A percentile compares a stretch with the other conserved stretches of the same genome.
Evolutionary conservation across 1,284 basidiomycete species (phyloP).

Genomic region (Coriolopsis trogii): DNA sequence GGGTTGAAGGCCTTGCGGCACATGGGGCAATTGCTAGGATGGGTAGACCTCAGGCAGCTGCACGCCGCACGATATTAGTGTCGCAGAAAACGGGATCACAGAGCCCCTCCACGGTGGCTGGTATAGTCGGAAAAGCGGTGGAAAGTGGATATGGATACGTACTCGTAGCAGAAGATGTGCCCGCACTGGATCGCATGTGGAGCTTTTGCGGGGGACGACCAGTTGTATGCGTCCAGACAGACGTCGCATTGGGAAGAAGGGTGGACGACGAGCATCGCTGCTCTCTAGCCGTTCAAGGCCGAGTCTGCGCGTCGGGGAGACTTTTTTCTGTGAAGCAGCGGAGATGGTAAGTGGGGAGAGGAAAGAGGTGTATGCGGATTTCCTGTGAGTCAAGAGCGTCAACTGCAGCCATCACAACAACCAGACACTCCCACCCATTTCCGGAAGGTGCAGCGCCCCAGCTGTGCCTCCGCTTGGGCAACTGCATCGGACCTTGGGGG

Average conservation of each 20-base stretch:
- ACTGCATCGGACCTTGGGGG: no score
- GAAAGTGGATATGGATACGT: slow-evolving; percentile 33
- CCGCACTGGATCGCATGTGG: slow-evolving; percentile 71
- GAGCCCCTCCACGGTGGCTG: not conserved
- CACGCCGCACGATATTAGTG: not conserved
- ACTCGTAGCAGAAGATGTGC: slow-evolving; percentile 70
- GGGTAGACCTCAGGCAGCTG: slow-evolving; percentile 54
- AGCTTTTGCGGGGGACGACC: slow-evolving; percentile 45
- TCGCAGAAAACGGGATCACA: no score
- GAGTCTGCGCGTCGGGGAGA: not conserved
- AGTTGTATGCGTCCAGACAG: slow-evolving; percentile 62
- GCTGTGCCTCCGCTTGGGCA: slow-evolving; percentile 8
- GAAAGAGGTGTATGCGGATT: slow-evolving; percentile 8
- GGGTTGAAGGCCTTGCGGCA: slow-evolving; percentile 60
- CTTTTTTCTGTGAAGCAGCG: not conserved
- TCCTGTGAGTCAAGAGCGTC: slow-evolving; percentile 3
- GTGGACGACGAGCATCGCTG: slow-evolving; percentile 55
- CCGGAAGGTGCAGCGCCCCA: slow-evolving; percentile 19
- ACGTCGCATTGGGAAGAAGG: slow-evolving; percentile 70
- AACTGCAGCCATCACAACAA: slow-evolving; percentile 19
- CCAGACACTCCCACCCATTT: slow-evolving; percentile 16
- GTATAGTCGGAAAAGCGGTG: not conserved
- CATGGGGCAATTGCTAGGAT: slow-evolving; percentile 59
- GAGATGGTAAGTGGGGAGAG: slow-evolving; percentile 4
- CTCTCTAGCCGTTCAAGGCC: slow-evolving; percentile 9